These are phyloP conservation scores for Botryotinia globosa DNA, from an alignment of 2,329 filamentous ascomycete species.

Conservation along the genomic window DNA sequence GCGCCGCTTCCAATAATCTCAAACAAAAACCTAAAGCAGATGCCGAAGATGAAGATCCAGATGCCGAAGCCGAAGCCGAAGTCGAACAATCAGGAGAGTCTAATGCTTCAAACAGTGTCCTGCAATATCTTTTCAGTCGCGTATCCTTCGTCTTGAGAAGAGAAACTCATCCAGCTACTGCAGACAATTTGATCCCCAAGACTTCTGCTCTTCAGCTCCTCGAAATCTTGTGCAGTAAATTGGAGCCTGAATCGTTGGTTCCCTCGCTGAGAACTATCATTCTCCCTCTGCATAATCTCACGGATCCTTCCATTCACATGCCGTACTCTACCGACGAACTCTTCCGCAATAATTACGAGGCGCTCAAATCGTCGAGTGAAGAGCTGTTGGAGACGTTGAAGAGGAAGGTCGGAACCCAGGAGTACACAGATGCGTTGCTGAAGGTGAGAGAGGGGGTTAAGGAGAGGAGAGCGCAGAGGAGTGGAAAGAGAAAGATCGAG, in stretches of 20 bases:
- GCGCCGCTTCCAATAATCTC: constrained; percentile 56
- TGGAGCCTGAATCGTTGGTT: constrained; percentile 55
- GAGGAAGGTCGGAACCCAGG: constrained; percentile 75
- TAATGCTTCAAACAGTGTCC: constrained; percentile 44
- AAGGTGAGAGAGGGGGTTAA: constrained; percentile 71
- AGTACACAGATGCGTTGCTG: constrained; percentile 72
- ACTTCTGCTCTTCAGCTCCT: constrained; percentile 72
- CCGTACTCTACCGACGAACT: constrained; percentile 68
- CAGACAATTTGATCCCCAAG: constrained; percentile 67
- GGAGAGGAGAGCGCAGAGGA: constrained; percentile 68
- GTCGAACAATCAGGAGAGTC: constrained; percentile 37
- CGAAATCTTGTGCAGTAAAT: constrained; percentile 62
- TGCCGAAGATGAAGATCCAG: constrained; percentile 43
- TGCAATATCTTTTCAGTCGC: constrained; percentile 76
- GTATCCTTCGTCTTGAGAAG: constrained; percentile 76
- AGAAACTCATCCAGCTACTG: constrained; percentile 62
- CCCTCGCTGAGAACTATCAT: constrained; percentile 64
- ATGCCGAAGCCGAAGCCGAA: constrained; percentile 37
- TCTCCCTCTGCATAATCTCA: constrained; percentile 75
- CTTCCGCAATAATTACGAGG: constrained; percentile 68
- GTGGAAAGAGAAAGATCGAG: constrained; percentile 85
- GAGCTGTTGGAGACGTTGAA: constrained; percentile 81
- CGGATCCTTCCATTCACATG: constrained; percentile 70
- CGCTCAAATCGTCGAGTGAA: constrained; percentile 67
- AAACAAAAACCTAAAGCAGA: constrained; percentile 45